Base-by-base conservation (phyloP, 2,329 filamentous ascomycete species). In the Aspergillus fijiensis region DNA sequence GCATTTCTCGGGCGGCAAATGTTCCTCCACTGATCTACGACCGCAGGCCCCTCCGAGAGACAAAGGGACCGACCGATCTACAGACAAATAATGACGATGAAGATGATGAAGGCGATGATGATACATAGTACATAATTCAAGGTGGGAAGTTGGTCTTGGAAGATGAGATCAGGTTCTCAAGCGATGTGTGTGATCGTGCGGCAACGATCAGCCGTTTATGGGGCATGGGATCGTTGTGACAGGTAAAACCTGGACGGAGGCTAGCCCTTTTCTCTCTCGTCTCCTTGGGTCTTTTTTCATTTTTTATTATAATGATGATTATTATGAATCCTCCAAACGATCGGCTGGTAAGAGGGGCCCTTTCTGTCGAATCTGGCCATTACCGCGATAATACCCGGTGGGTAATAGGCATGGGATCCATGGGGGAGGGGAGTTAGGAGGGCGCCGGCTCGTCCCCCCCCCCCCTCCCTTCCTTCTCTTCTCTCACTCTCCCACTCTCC, bases 191-290 rank as follows among this genome's bases (percentile, higher is more conserved):
- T 65, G 66, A 69, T 68, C 67, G 66, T 66, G 67, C 67, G 65
- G 69, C 67, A 72, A 69, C 70, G 71, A 74, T 74, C 72, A 72
- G 63, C 72, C 72, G 72, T 74, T 74, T 70, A 74, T 70, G 72
- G 71, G 69, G 70, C 69, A 59, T 67, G 59, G 67, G 62, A 65
- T 69, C 59, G 63, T 68, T 69, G 63, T 74, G 72, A 74, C 72
- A 73, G 71, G 72, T 69, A 67, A 65, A 60, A 64, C 64, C 60
- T 59, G 51, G 48, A 57, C 51, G 23, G 50, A 42, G 55, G 27
- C 48, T 48, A 39, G 50, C 42, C 42, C 25, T 48, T 55, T 60
- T 59, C 60, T 54, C 62, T 52, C 51, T 33, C 23, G 33, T 19
- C 6, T 19, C 39, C 16, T 16, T 45, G 14, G 14, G 4, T 45